These are phyloP conservation scores for Solanum arcanum DNA, from an alignment of 257 asterid species.

Conservation along the genomic window DNA sequence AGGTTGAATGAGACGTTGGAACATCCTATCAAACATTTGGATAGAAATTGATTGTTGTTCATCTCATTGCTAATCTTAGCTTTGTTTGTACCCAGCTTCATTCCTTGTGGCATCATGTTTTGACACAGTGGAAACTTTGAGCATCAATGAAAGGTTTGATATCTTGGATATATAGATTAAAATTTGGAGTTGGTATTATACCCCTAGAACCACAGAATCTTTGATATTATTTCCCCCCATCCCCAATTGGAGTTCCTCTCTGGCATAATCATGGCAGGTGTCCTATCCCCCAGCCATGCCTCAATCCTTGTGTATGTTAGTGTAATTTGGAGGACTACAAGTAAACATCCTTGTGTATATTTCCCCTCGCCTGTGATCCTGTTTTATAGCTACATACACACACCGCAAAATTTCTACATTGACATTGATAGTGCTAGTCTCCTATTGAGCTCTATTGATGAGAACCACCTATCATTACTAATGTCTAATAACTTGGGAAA, in stretches of 20 bases:
- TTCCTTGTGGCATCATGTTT: not conserved
- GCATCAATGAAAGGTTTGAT: not conserved
- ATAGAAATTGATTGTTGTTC: not conserved
- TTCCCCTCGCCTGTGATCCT: not conserved
- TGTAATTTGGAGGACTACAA: not conserved
- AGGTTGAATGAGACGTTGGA: not conserved
- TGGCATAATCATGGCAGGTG: not conserved
- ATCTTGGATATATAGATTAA: not conserved
- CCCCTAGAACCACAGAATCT: not conserved
- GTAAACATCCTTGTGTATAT: not conserved
- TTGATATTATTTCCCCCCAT: not conserved
- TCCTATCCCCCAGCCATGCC: not conserved
- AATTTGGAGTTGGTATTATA: not conserved
- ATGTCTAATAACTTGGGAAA: no score
- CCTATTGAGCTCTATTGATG: not conserved
- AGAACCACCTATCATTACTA: not conserved
- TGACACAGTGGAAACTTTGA: not conserved
- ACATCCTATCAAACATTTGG: not conserved
- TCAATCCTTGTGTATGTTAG: not conserved
- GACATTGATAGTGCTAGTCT: not conserved
- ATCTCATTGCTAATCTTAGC: not conserved
- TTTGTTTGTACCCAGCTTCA: not conserved
- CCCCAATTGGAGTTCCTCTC: not conserved
- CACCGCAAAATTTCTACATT: not conserved
- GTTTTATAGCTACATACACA: not conserved